These are phyloP conservation scores for Gillenia trifoliata DNA, from an alignment of 306 rosid species.

Conservation along the genomic window DNA sequence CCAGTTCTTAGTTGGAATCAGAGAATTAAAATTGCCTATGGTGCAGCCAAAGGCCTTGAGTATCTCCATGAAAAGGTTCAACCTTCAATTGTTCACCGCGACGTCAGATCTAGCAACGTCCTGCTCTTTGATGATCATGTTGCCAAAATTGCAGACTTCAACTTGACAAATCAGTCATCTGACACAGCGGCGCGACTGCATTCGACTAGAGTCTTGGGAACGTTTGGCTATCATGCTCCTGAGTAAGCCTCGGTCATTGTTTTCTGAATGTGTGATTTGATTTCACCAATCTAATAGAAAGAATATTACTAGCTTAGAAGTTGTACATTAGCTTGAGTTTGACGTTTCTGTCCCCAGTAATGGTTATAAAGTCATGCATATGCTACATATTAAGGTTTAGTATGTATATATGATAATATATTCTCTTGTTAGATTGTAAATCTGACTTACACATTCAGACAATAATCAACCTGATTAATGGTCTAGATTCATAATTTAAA, in stretches of 20 bases:
- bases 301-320: background rate
- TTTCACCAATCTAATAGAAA: background rate
- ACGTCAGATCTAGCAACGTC: conserved; percentile 91
- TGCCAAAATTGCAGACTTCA: conserved; percentile 86
- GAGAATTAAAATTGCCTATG: conserved; percentile 81
- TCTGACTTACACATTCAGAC: background rate
- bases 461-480: background rate
- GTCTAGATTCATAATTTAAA: background rate
- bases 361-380: background rate
- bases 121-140: conserved; percentile 63
- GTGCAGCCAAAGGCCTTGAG: conserved; percentile 96
- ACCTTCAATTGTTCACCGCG: conserved; percentile 89
- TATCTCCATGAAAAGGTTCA: conserved; percentile 89
- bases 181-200: conserved; percentile 91
- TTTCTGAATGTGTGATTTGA: background rate
- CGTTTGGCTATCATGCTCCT: conserved; percentile 98
- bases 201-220: conserved; percentile 96
- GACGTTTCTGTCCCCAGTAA: background rate
- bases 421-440: background rate
- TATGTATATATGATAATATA: background rate
- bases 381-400: background rate
- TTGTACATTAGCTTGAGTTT: background rate
- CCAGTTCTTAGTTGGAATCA: conserved; percentile 80
- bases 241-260: conserved; percentile 52
- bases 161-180: conserved; percentile 81